These are phyloP conservation scores for Sporothrix brunneoviolacea DNA, from an alignment of 2,329 filamentous ascomycete species.

Conservation along the genomic window DNA sequence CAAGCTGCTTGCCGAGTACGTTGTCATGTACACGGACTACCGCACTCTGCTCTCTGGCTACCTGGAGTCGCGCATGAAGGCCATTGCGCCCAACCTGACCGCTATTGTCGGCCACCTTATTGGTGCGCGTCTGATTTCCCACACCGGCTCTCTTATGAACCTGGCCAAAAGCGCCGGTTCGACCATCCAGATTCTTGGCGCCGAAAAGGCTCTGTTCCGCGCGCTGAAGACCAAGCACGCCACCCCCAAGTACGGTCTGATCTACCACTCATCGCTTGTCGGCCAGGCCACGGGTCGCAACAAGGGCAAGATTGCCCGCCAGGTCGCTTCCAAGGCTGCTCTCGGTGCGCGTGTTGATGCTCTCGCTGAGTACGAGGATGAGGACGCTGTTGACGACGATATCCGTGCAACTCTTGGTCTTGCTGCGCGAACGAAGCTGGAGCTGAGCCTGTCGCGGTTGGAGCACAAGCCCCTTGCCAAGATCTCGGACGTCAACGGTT, in stretches of 20 bases:
- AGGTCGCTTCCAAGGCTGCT: conserved; percentile 88
- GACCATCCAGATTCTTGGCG: conserved; percentile 96
- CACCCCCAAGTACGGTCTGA: conserved; percentile 95
- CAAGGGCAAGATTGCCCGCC: conserved; percentile 98
- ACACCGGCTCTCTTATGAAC: conserved; percentile 89
- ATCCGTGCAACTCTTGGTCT: conserved; percentile 78
- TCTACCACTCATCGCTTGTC: conserved; percentile 88
- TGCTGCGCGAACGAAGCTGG: conserved; percentile 62
- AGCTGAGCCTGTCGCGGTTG: conserved; percentile 67
- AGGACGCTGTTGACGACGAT: conserved; percentile 74
- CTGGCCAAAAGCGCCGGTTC: conserved; percentile 91
- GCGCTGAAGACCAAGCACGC: conserved; percentile 99
- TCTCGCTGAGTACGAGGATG: conserved; percentile 68
- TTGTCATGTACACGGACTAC: conserved; percentile 87
- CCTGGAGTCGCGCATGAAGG: conserved; percentile 87
- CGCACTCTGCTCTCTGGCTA: conserved; percentile 82
- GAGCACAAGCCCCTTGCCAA: conserved; percentile 86
- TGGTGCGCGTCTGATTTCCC: conserved; percentile 88
- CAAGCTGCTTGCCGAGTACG: conserved; percentile 82
- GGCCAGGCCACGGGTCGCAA: conserved; percentile 96
- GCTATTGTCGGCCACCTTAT: conserved; percentile 89
- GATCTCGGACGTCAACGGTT: conserved; percentile 24
- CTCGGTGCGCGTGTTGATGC: conserved; percentile 91
- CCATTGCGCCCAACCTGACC: conserved; percentile 92
- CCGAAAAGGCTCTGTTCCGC: conserved; percentile 97